Percentiles rank a stretch among this genome's conserved stretches.
These are phyloP conservation scores for Elongisporangium prolatum DNA, from an alignment of 352 stramenopile genomes.

Conservation along the genomic window DNA sequence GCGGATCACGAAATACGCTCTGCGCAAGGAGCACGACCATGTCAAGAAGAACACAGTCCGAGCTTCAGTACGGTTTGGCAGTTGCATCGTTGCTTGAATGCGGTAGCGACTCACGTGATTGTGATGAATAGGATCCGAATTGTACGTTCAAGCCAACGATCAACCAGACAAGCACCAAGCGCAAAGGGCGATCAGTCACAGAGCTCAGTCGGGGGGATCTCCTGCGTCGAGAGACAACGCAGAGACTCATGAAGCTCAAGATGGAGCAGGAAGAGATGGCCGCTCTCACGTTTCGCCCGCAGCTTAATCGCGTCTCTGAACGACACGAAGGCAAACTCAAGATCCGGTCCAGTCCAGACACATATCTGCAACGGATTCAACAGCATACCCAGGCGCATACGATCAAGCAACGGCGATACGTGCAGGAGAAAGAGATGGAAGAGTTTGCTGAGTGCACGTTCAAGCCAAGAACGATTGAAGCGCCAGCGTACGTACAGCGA, in stretches of 20 bases:
- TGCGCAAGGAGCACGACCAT: slow-evolving; percentile 74
- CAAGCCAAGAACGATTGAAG: slow-evolving; percentile 79
- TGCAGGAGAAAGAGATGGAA: slow-evolving; percentile 78
- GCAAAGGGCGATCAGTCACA: slow-evolving; percentile 61
- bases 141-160: slow-evolving; percentile 86
- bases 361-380: slow-evolving; percentile 78
- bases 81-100: neutral
- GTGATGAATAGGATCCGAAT: slow-evolving; percentile 49
- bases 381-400: slow-evolving; percentile 69
- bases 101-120: neutral
- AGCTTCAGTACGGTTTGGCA: slow-evolving; percentile 30
- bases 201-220: slow-evolving; percentile 78
- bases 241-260: slow-evolving; percentile 82
- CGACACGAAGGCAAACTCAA: slow-evolving; percentile 70
- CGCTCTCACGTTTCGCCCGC: slow-evolving; percentile 70
- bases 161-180: slow-evolving; percentile 60
- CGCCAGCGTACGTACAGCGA: slow-evolving; percentile 75
- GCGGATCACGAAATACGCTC: slow-evolving; percentile 67
- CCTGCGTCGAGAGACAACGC: slow-evolving; percentile 66
- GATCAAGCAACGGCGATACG: slow-evolving; percentile 64
- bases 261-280: slow-evolving; percentile 87
- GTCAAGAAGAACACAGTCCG: slow-evolving; percentile 73
- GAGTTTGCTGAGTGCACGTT: slow-evolving; percentile 86
- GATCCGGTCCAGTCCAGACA: slow-evolving; percentile 73
- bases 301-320: slow-evolving; percentile 64